A percentile compares a stretch with the other conserved stretches of the same genome.
These are phyloP conservation scores for Epithemia pelagica DNA, from an alignment of 108 stramenopile species.

Conservation along the genomic window DNA sequence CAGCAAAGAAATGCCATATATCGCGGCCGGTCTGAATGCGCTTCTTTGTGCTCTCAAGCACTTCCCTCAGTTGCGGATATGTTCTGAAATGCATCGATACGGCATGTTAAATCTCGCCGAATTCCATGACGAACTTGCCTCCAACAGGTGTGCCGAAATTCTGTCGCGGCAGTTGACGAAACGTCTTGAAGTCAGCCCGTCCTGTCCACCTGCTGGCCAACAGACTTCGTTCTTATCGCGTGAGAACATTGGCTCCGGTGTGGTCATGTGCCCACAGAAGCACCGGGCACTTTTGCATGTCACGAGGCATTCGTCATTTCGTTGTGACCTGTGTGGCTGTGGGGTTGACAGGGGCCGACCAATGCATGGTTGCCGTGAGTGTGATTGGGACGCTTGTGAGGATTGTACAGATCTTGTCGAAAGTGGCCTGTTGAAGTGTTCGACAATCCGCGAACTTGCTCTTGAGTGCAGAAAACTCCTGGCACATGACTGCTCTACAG, in stretches of 20 bases:
- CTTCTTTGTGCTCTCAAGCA: constrained; percentile 13
- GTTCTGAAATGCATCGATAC: constrained; percentile 25
- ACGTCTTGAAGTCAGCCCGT: background rate
- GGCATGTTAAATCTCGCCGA: constrained; percentile 28
- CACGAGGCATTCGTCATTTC: constrained; percentile 43
- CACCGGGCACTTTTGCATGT: constrained; percentile 35
- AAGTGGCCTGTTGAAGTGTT: constrained; percentile 39
- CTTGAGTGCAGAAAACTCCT: constrained; percentile 13
- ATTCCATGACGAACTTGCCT: constrained; percentile 25
- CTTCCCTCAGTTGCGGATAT: constrained; percentile 14
- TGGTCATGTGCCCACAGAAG: constrained; percentile 33
- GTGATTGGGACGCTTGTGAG: constrained; percentile 53
- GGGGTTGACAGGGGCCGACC: constrained; percentile 36
- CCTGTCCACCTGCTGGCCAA: background rate
- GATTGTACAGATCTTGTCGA: constrained; percentile 37
- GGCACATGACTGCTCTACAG: background rate
- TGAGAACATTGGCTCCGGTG: constrained; percentile 6
- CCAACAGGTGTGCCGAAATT: constrained; percentile 15
- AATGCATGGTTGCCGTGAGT: constrained; percentile 46
- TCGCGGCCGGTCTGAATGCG: constrained; percentile 21
- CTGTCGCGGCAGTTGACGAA: constrained; percentile 6
- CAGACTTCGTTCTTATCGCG: background rate
- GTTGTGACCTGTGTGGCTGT: constrained; percentile 50
- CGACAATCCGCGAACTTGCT: constrained; percentile 21
- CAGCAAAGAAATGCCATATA: constrained; percentile 29